Base-by-base conservation (phyloP, 345 rosid species). In the Lepidium sativum region DNA sequence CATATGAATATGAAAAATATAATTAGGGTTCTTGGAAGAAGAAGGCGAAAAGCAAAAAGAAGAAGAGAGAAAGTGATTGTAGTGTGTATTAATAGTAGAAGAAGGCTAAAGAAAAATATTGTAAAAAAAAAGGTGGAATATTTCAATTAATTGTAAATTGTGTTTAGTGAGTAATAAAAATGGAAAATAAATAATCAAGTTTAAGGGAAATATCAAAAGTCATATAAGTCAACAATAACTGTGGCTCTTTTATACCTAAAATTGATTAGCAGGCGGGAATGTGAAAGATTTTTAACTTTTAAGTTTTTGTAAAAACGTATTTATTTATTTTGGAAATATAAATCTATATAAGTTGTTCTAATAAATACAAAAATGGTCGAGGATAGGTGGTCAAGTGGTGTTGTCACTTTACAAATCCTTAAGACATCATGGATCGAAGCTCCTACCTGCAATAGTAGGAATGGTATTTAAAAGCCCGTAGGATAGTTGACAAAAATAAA, bases 171-270 rank as follows among this genome's bases (percentile, higher is more conserved):
- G 40, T 29, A 70, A 35, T 25, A 32, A 11, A 68, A 40, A 61
- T 42, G 68, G 58, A 47, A 54, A 72, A 13, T 16, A 32, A 48
- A 17, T 34, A 38, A 15, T 41, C 41, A 4, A 56, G 52, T 13
- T 48, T 32, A 38, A 38, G 65, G 70, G 71, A 21, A 72, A 71
- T 21, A 65, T 42, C 71, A 58, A 65, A 72, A 72, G 71, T 72
- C 71, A 20, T 17, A 14, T 25, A 33, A 72, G 67, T 72, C 71
- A 72, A 72, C 67, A 72, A 58, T 50, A 72, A 65, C 71, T 72
- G 71, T 72, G 53, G 32, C 66, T 50, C 60, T 65, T 70, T 48
- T 54, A 63, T n/a, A 71, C 70, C 53, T 43, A 39, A 16, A 64
- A 63, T 55, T 52, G 53, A 54, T 34, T 32, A 40, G 38, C 58